phyloP scores from a whole-genome alignment of 2,329 filamentous ascomycete species.

The Rosellinia necatrix region DNA sequence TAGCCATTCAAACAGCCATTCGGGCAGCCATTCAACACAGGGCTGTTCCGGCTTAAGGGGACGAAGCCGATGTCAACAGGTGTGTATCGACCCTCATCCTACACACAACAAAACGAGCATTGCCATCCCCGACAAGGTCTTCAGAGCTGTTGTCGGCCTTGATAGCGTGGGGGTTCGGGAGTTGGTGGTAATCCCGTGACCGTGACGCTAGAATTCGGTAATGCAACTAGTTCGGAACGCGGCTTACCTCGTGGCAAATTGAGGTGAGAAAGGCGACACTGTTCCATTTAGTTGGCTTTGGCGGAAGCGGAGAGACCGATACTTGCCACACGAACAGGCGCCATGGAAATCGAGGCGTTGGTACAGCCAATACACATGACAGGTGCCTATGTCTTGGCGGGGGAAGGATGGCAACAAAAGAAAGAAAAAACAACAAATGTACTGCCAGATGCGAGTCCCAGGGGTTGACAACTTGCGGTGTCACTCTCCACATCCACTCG shows the following conservation, averaged over 20 bases:
- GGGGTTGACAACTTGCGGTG: no score
- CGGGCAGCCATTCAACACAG: no score
- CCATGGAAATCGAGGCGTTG: constrained; percentile 41
- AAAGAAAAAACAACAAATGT: no score
- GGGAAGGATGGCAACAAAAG: no score
- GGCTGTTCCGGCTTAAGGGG: constrained; percentile 55
- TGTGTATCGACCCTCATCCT: constrained; percentile 60
- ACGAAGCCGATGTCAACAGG: constrained; percentile 49
- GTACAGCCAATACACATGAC: not conserved
- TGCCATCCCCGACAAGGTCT: constrained; percentile 51
- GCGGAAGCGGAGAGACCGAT: constrained; percentile 61
- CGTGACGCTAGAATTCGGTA: constrained; percentile 55
- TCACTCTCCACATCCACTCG: no score
- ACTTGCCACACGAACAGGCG: constrained; percentile 60
- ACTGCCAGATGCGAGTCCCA: no score
- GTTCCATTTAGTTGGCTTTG: constrained; percentile 57
- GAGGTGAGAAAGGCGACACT: constrained; percentile 65
- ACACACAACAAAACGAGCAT: constrained; percentile 61
- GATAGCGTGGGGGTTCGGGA: constrained; percentile 44
- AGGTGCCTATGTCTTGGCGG: not conserved
- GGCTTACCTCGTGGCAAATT: constrained; percentile 48
- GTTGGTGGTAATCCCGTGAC: constrained; percentile 51
- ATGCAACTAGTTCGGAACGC: constrained; percentile 54
- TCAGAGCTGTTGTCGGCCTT: constrained; percentile 57
- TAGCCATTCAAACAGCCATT: constrained; percentile 65